Evolutionary conservation across 1,284 basidiomycete genomes (phyloP), one percentile per base, ranked within the genome.

Genomic region (Moesziomyces aphidis): DNA sequence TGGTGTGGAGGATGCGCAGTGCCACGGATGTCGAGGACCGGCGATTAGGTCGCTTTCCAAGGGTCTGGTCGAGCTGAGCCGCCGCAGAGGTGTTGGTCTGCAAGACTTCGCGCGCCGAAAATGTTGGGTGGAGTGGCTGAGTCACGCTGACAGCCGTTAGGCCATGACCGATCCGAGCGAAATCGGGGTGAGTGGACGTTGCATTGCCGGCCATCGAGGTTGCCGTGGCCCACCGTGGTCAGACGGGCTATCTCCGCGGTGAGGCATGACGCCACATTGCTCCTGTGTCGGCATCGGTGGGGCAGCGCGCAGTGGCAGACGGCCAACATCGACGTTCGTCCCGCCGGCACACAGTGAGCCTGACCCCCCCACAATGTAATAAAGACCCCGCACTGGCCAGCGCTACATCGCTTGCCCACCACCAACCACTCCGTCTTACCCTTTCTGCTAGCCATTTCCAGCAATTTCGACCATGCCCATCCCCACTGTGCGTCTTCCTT

Each of bases 401-500:
- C 4, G 31, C 31, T 13, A 34, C 31, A 11, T 42, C 19, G 15
- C 4, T 19, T 11, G 4, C 6, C 17, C 2, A 42, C 39, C 17
- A 42, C 17, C 39, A 19, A 34, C 39, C 39, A 5, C 39, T 6
- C 19, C 6, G 15, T 42, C 17, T 1, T 17, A 42, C 6, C 6
- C 39, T 19, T 19, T 5, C 15, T 19, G 39, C 17, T 15, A n/a
- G n/a, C 39, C 1, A 11, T 15, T 8, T 6, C 17, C 4, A 42
- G 6, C 39, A 4, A 19, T 19, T 19, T 15, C 39, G 4, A 19
- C 39, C 17, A 72, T 73, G 70, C 70, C 70, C 0, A 46, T 64
- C 19, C 70, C 70, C 19, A 64, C 64, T 45, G 55, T 73, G 4
- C 61, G 61, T 31, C 65, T 73, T 23, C 39, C 58, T 19, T 73